Evolutionary conservation across 306 rosid genomes (phyloP).

Genomic region (Sesbania bispinosa): DNA sequence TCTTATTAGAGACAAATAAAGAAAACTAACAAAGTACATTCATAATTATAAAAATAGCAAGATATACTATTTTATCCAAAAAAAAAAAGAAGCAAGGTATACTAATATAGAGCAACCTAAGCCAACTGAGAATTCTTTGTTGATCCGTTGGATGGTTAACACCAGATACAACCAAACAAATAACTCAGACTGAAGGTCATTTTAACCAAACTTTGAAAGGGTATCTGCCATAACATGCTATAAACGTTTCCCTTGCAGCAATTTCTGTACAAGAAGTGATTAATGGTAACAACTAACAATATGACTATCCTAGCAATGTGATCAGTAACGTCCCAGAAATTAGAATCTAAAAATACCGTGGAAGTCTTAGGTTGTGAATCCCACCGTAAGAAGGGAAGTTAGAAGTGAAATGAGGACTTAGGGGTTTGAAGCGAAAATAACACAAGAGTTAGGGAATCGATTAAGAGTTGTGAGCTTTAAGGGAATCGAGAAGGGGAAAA

Average conservation of each 20-base stretch:
- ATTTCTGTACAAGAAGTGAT: constrained; percentile 52
- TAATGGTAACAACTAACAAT: constrained; percentile 22
- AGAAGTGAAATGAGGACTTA: no score
- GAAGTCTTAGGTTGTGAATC: no score
- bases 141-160: constrained; percentile 94
- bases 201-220: constrained; percentile 62
- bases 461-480: no score
- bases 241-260: constrained; percentile 84
- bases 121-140: constrained; percentile 74
- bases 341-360: no score
- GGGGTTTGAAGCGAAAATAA: no score
- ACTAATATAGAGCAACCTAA: constrained; percentile 51
- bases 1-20: background rate
- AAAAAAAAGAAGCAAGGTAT: no score
- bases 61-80: background rate
- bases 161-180: constrained; percentile 89
- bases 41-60: no score
- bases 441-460: no score
- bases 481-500: no score
- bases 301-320: background rate
- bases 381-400: no score
- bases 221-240: constrained; percentile 90
- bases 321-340: no score
- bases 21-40: no score
- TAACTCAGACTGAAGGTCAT: constrained; percentile 82